These are phyloP conservation scores for Gastroboletus turbinatus DNA, from an alignment of 1,284 basidiomycete species.

Conservation along the genomic window DNA sequence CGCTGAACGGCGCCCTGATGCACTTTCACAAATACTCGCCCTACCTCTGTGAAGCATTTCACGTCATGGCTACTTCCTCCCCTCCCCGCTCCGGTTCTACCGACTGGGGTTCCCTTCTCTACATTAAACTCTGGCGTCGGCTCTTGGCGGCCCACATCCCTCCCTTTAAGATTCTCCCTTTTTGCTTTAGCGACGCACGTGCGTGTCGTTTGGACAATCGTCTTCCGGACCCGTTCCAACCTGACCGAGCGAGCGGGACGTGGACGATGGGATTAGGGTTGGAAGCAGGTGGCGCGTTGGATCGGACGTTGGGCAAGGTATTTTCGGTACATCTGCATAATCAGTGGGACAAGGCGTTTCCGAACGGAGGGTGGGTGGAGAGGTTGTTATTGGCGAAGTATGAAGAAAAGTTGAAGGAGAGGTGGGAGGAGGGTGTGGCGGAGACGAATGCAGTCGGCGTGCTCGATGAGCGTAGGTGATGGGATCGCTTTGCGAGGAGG, in stretches of 20 bases:
- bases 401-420: slow-evolving; percentile 40
- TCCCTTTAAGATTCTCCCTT: slow-evolving; percentile 89
- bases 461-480: not conserved
- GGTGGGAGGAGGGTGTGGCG: not conserved
- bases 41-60: slow-evolving; percentile 93
- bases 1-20: slow-evolving; percentile 92
- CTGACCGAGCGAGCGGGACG: slow-evolving; percentile 39
- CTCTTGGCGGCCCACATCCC: slow-evolving; percentile 69
- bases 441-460: not conserved
- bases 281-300: slow-evolving; percentile 65
- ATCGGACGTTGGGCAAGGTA: slow-evolving; percentile 64
- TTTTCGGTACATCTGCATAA: slow-evolving; percentile 92
- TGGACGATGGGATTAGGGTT: slow-evolving; percentile 60
- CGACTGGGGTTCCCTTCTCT: slow-evolving; percentile 90
- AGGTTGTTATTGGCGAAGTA: slow-evolving; percentile 68
- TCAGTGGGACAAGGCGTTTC: slow-evolving; percentile 87
- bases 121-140: slow-evolving; percentile 86
- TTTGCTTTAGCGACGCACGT: slow-evolving; percentile 88
- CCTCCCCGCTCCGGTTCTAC: slow-evolving; percentile 77
- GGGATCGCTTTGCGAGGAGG: not conserved
- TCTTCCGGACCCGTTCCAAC: slow-evolving; percentile 85
- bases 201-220: slow-evolving; percentile 88
- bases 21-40: slow-evolving; percentile 86
- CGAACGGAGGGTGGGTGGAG: slow-evolving; percentile 78
- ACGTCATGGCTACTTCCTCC: slow-evolving; percentile 76